Evolutionary conservation across 768 basidiomycete genomes (phyloP), one percentile per base, ranked within the genome.

Genomic region (Psilocybe sp.): DNA sequence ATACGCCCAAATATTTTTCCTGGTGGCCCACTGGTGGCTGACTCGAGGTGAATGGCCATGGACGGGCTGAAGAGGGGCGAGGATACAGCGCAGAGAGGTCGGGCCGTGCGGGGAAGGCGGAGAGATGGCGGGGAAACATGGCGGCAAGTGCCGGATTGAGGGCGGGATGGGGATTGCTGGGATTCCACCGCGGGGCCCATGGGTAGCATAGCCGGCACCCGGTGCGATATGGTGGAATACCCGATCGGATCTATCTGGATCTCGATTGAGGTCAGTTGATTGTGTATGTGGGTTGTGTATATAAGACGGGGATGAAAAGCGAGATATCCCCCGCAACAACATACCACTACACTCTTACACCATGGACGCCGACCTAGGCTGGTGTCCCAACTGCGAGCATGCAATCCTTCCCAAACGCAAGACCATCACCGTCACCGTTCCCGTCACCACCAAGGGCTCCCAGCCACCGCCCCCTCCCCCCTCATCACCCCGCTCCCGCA

Each of bases 341-440:
- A 55, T 50, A 50, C 54, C 51, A 54, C 43, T 33, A 50, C 56
- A 57, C 53, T 54, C 50, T 28, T 16, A 43, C 18, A 42, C 56
- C 48, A 73, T 73, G 72, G 74, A 77, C 44, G 75, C 83, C 70
- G 88, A 89, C 70, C 77, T 84, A 54, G 73, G 82, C 49, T 92
- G 86, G 85, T 92, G 89, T 77, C 86, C 87, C 44, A 81, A 80
- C 61, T 92, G 90, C 73, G 79, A 83, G 60, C 74, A 80, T 57
- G 84, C 85, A 55, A 90, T 92, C 57, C 70, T 80, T n/a, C 89
- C 90, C n/a, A 89, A 88, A 63, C 84, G 87, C 55, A 71, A 69
- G 55, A 74, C 73, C 11, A 76, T 88, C 50, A 66, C 79, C 31
- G 61, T 81, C 48, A 53, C 60, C 48, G 56, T 62, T 50, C 39